Conservation (phyloP, 2,329 filamentous ascomycete species). For the Sclerotinia spermophila region DNA sequence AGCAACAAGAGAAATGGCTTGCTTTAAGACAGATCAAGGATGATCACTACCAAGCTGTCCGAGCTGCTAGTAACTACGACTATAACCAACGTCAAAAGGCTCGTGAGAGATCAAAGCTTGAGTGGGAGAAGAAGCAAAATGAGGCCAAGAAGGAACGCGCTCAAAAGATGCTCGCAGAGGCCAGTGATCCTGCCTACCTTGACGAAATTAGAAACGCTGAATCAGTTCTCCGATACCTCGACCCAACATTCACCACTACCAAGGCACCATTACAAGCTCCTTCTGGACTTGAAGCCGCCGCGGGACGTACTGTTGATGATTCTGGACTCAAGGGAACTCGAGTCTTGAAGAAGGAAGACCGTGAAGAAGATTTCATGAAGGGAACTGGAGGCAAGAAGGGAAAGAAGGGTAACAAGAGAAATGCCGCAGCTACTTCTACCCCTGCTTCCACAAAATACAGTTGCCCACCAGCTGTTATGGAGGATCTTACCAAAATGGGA, state of each 20-base stretch:
- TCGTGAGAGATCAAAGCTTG: slow-evolving; percentile 74
- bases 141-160: slow-evolving; percentile 74
- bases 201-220: slow-evolving; percentile 90
- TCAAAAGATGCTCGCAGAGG: slow-evolving; percentile 73
- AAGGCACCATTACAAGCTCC: slow-evolving; percentile 66
- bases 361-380: slow-evolving; percentile 81
- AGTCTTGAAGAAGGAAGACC: slow-evolving; percentile 84
- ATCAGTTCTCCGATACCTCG: slow-evolving; percentile 85
- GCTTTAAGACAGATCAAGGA: slow-evolving; percentile 87
- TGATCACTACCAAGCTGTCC: slow-evolving; percentile 75
- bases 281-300: slow-evolving; percentile 73
- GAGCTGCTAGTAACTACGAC: slow-evolving; percentile 80
- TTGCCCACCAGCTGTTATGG: slow-evolving; percentile 85
- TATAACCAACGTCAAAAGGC: slow-evolving; percentile 73
- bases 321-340: slow-evolving; percentile 80
- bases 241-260: slow-evolving; percentile 62
- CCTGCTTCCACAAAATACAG: slow-evolving; percentile 63
- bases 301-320: slow-evolving; percentile 79
- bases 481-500: slow-evolving; percentile 79
- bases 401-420: slow-evolving; percentile 79
- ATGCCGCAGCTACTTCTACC: slow-evolving; percentile 41
- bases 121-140: slow-evolving; percentile 70
- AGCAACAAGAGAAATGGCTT: slow-evolving; percentile 82
- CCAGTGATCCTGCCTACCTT: slow-evolving; percentile 80
- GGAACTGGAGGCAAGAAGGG: slow-evolving; percentile 75